Evolutionary conservation across 441 rosid species (phyloP), one percentile per base, ranked within the genome.

Genomic region (Flueggea neowawraea): DNA sequence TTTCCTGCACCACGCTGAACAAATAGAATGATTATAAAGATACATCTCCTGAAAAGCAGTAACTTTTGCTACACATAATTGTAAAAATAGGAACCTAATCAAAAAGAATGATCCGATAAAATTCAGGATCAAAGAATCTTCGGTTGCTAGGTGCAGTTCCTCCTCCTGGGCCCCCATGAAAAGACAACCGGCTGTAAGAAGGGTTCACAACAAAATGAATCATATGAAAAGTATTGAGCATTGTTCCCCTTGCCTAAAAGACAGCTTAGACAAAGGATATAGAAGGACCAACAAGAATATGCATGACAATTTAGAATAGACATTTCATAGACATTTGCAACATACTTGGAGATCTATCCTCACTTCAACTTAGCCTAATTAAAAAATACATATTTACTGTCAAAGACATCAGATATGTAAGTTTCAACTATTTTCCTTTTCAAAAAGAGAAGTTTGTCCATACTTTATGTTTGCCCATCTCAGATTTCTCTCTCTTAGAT

Each of bases 151-250:
- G 95, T 22, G 91, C 50, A 3, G 93, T 87, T 63, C 97, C 97
- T 73, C 96, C 96, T 62, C 98, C 98, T 16, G 98, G 98, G 13
- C 98, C 98, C 12, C 98, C 98, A 52, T 90, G 98, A 73, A 75
- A 93, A 93, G 22, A 93, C 85, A 66, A 85, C 89, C n/a, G 97
- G 90, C 98, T 90, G 86, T 77, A 81, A 60, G 16, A 71, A 57
- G 56, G 28, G 28, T 22, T 54, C 36, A 31, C 32, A 51, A 8
- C 9, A 22, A 22, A 22, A 22, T 22, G 28, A 22, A 22, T 22
- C 28, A 22, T 22, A 22, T 22, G 28, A 22, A 22, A 22, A 22
- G 28, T 22, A 22, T 22, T 22, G 28, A 22, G 28, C 28, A 22
- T 22, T 22, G 28, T 22, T 22, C n/a, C 28, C 28, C 28, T 22